phyloP scores from a whole-genome alignment of 2,329 filamentous ascomycete species.

The Venturia asperata region DNA sequence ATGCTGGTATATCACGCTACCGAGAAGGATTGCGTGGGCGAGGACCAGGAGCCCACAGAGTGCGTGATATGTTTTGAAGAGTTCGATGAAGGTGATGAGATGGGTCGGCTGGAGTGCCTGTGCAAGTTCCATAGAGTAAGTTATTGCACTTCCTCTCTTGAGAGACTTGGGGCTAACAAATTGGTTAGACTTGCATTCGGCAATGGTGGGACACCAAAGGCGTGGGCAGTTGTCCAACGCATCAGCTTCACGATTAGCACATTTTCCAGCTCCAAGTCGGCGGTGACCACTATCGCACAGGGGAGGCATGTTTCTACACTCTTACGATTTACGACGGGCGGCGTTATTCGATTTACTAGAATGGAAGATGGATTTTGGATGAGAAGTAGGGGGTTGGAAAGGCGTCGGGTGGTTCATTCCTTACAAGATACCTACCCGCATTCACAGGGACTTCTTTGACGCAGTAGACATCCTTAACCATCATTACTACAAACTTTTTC shows the following conservation, averaged over 20 bases:
- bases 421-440: conserved; percentile 11
- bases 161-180: not conserved
- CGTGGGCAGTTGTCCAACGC: conserved; percentile 52
- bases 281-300: not conserved
- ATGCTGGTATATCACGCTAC: conserved; percentile 51
- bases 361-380: not conserved
- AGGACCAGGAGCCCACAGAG: conserved; percentile 46
- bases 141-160: conserved; percentile 19
- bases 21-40: conserved; percentile 56
- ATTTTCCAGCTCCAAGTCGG: not conserved
- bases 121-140: conserved; percentile 55
- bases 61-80: conserved; percentile 61
- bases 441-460: not conserved
- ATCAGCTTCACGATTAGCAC: conserved; percentile 40
- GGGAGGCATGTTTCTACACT: not conserved
- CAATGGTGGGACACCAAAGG: conserved; percentile 54
- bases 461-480: not conserved
- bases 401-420: not conserved
- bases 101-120: conserved; percentile 55
- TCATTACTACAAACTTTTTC: not conserved
- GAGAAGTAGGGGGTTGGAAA: not conserved
- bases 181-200: conserved; percentile 45
- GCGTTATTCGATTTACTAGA: not conserved
- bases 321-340: conserved; percentile 6
- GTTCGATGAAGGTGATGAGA: conserved; percentile 51